phyloP scores from a whole-genome alignment of 495 filamentous ascomycete genomes.

The Podospora pseudocomata region DNA sequence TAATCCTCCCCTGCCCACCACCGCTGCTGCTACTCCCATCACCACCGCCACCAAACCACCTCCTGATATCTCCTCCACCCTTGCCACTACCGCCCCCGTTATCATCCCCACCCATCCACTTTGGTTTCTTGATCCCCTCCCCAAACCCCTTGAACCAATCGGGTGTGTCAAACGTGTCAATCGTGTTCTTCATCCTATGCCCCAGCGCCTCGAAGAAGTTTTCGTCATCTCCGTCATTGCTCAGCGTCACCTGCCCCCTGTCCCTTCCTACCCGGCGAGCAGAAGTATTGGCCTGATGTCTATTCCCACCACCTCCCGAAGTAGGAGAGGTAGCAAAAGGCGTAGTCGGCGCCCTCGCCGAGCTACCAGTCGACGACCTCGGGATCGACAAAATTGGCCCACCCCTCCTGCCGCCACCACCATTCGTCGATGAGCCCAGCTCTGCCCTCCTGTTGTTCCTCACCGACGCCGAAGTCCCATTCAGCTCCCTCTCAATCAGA shows the following conservation, averaged over 20 bases:
- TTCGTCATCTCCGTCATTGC: slow-evolving; percentile 63
- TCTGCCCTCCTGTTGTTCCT: slow-evolving; percentile 34
- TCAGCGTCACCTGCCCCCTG: slow-evolving; percentile 11
- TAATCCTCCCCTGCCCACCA: slow-evolving; percentile 22
- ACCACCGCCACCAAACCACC: slow-evolving; percentile 46
- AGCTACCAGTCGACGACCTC: slow-evolving; percentile 24
- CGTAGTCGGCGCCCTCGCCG: slow-evolving; percentile 29
- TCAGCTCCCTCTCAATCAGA: slow-evolving; percentile 84
- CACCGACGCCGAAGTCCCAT: slow-evolving; percentile 49
- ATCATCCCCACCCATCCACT: slow-evolving; percentile 72
- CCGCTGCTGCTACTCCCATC: slow-evolving; percentile 15
- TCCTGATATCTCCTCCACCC: slow-evolving; percentile 37
- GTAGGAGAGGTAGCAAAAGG: slow-evolving; percentile 43
- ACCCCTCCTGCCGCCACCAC: slow-evolving; percentile 22
- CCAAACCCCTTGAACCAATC: slow-evolving; percentile 74
- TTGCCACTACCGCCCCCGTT: slow-evolving; percentile 25
- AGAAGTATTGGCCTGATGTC: neutral
- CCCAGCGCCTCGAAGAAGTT: slow-evolving; percentile 78
- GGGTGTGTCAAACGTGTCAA: slow-evolving; percentile 78
- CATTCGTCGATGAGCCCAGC: slow-evolving; percentile 25
- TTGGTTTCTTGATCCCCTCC: slow-evolving; percentile 69
- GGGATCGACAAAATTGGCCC: slow-evolving; percentile 41
- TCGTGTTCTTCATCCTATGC: slow-evolving; percentile 83
- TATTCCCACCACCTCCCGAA: slow-evolving; percentile 11
- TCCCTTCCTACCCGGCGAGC: neutral